Evolutionary conservation across 495 filamentous ascomycete species (phyloP), one percentile per base, ranked within the genome.

Genomic region (Annulohypoxylon moriforme): DNA sequence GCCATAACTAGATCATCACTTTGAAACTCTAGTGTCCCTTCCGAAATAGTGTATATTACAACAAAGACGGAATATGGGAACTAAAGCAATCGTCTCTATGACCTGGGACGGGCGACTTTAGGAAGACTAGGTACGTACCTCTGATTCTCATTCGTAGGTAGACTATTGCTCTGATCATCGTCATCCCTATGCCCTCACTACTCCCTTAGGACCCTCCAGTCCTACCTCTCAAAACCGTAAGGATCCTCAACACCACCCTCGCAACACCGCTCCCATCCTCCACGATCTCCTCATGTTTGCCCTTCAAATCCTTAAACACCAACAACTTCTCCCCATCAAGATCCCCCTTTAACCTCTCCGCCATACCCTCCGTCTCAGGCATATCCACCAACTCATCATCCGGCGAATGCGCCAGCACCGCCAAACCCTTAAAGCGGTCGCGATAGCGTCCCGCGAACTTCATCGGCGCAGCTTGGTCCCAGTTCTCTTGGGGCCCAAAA

Each of bases 361-460:
- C 72, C 76, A 87, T 92, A 83, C 31, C 60, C 74, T 78, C 80
- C 89, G 89, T 58, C 77, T 82, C 81, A 58, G 74, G 77, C 87
- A 86, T 61, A 89, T 89, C 72, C 6, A 80, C 72, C 4, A 92
- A 72, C 63, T 84, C 84, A 80, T 94, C 91, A 8, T 85, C 85
- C 6, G 70, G 67, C 31, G 89, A 92, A 50, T 89, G 84, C 16
- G 83, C 87, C 55, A 94, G 68, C 20, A 91, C 82, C 46, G 86
- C 85, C 29, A 88, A 71, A 80, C 55, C 77, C 64, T 33, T 68
- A 68, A 86, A 85, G 82, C 9, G 81, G 75, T 62, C 72, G 72
- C 68, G 77, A 76, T 38, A 83, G 69, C 25, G 82, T 70, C 60
- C 82, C 56, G 55, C 52, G 42, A 60, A 75, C 59, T 60, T 66